A percentile compares a stretch with the other conserved stretches of the same genome.
These are phyloP conservation scores for Eragrostis nindensis DNA, from an alignment of 176 grass and related monocot genomes.

Conservation along the genomic window DNA sequence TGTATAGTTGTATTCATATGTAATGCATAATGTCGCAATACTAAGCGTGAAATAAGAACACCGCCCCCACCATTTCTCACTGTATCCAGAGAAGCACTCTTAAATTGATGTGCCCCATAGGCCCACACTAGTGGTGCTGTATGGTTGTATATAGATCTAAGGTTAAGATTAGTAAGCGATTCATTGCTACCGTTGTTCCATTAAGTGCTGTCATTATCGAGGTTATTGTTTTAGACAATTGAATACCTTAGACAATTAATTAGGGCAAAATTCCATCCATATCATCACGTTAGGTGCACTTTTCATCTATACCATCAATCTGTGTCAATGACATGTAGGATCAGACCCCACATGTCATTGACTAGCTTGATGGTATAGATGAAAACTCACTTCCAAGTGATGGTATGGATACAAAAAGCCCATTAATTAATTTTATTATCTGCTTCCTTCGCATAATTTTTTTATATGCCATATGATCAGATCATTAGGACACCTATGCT, in stretches of 20 bases:
- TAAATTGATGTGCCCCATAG: not conserved
- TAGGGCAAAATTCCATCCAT: no score
- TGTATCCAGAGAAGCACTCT: conserved; percentile 14
- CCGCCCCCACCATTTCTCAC: not conserved
- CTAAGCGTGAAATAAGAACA: conserved; percentile 18
- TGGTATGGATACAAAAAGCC: no score
- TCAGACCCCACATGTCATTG: no score
- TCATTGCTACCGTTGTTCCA: conserved; percentile 7
- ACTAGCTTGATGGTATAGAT: no score
- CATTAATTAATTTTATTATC: no score
- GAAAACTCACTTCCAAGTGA: no score
- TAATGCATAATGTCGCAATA: not conserved
- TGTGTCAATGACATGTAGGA: no score
- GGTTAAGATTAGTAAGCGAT: not conserved
- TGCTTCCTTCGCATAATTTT: no score
- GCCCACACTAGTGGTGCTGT: not conserved
- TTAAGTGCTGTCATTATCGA: not conserved
- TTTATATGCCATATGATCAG: not conserved
- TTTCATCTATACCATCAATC: no score
- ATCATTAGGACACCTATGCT: not conserved
- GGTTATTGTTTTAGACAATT: not conserved
- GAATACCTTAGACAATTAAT: not conserved
- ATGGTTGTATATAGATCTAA: conserved; percentile 4
- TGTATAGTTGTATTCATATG: not conserved
- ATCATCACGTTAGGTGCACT: no score